phyloP scores from a whole-genome alignment of 345 rosid species.

The Eucalyptus leucophloia region DNA sequence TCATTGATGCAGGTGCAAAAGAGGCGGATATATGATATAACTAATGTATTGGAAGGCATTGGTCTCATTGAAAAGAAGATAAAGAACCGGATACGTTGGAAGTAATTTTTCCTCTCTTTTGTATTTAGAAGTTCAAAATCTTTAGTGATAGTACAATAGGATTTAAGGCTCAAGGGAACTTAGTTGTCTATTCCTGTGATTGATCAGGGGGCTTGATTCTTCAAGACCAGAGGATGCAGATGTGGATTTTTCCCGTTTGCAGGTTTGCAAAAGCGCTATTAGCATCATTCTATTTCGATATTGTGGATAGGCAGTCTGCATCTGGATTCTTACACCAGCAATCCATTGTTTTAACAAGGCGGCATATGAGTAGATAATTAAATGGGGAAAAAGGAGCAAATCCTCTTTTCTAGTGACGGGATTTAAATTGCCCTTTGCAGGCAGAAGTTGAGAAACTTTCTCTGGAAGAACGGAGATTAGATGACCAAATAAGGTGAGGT shows the following conservation, averaged over 20 bases:
- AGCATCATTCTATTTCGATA: not conserved
- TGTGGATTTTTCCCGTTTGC: constrained; percentile 39
- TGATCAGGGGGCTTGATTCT: constrained; percentile 69
- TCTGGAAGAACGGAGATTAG: constrained; percentile 56
- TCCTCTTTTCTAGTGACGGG: not conserved
- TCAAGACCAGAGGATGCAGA: constrained; percentile 46
- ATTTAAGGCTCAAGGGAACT: not conserved
- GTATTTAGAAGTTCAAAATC: not conserved
- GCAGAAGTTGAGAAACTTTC: constrained; percentile 65
- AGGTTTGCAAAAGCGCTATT: constrained; percentile 26
- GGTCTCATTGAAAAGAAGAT: constrained; percentile 95
- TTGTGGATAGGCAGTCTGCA: not conserved
- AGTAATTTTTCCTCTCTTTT: constrained; percentile 25
- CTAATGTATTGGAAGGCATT: constrained; percentile 98
- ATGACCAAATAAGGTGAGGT: constrained; percentile 71
- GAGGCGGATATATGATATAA: constrained; percentile 96
- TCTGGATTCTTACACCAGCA: not conserved
- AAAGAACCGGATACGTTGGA: constrained; percentile 90
- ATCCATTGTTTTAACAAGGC: not conserved
- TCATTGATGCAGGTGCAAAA: constrained; percentile 56
- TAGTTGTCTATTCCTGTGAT: not conserved
- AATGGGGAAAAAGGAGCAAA: not conserved
- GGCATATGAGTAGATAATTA: not conserved
- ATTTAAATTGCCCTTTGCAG: constrained; percentile 24
- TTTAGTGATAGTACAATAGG: not conserved